Percentiles rank a stretch among this genome's conserved stretches.
These are phyloP conservation scores for Capsicum pubescens DNA, from an alignment of 257 asterid species.

Conservation along the genomic window DNA sequence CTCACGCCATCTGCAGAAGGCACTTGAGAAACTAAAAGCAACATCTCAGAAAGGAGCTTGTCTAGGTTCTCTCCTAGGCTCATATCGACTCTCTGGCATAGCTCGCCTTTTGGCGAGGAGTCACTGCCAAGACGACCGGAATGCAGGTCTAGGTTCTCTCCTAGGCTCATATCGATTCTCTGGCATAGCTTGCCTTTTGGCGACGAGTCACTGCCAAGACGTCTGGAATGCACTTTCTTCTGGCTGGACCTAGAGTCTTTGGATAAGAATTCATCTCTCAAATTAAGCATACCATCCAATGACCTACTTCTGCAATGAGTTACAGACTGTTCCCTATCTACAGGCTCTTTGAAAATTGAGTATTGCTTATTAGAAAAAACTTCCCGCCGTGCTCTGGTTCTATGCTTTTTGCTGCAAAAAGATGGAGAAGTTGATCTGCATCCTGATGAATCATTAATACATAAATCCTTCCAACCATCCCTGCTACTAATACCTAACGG, in stretches of 20 bases:
- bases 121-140: slow-evolving; percentile 45
- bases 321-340: slow-evolving; percentile 26
- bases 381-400: slow-evolving; percentile 46
- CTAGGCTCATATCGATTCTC: slow-evolving; percentile 43
- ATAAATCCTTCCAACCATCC: slow-evolving; percentile 79
- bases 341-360: slow-evolving; percentile 40
- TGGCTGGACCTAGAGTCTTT: slow-evolving; percentile 48
- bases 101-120: slow-evolving; percentile 49
- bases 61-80: slow-evolving; percentile 41
- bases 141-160: slow-evolving; percentile 41
- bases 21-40: slow-evolving; percentile 36
- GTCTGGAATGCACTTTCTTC: slow-evolving; percentile 48
- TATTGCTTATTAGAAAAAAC: slow-evolving; percentile 40
- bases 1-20: slow-evolving; percentile 29
- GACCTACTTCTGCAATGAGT: slow-evolving; percentile 46
- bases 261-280: slow-evolving; percentile 40
- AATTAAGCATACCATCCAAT: slow-evolving; percentile 49
- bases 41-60: slow-evolving; percentile 45
- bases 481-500: slow-evolving; percentile 76
- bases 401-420: slow-evolving; percentile 47
- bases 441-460: slow-evolving; percentile 50
- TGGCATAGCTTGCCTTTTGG: slow-evolving; percentile 47
- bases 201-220: slow-evolving; percentile 44
- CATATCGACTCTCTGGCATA: slow-evolving; percentile 42
- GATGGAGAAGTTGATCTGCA: slow-evolving; percentile 66